Evolutionary conservation across 164 flowering plant genomes (phyloP).

Genomic region (Vitis riparia): DNA sequence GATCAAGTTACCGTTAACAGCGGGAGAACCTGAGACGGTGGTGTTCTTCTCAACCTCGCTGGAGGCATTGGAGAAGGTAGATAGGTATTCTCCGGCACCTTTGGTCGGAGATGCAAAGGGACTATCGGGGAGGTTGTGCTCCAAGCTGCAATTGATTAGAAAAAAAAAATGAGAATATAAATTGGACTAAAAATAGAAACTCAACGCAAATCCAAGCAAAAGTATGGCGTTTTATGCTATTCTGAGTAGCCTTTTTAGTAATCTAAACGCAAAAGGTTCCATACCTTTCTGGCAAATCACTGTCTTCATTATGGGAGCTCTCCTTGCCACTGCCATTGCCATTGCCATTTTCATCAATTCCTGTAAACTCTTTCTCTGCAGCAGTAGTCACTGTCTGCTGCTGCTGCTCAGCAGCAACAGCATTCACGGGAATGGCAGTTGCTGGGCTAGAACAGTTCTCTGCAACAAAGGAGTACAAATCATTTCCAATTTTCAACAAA

Average conservation of each 20-base stretch:
- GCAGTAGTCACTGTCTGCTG: conserved; percentile 1
- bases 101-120: conserved; percentile 83
- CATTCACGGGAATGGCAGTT: conserved; percentile 4
- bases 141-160: conserved; percentile 39
- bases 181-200: neutral
- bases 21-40: conserved; percentile 10
- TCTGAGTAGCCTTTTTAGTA: neutral
- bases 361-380: conserved; percentile 22
- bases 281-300: conserved; percentile 46
- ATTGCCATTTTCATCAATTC: conserved; percentile 12
- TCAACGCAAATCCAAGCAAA: neutral
- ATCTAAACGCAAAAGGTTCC: neutral
- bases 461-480: conserved; percentile 7
- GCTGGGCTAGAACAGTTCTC: conserved; percentile 22
- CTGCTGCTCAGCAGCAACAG: conserved; percentile 7
- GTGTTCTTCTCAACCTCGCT: conserved; percentile 24
- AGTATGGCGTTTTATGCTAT: neutral
- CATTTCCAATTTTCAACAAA: neutral
- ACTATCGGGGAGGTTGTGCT: conserved; percentile 87
- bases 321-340: conserved; percentile 27
- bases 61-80: conserved; percentile 31
- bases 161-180: neutral
- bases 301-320: conserved; percentile 22
- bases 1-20: conserved; percentile 29
- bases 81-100: conserved; percentile 24